Base-by-base conservation (phyloP, 768 basidiomycete species). In the Calocera viscosa region DNA sequence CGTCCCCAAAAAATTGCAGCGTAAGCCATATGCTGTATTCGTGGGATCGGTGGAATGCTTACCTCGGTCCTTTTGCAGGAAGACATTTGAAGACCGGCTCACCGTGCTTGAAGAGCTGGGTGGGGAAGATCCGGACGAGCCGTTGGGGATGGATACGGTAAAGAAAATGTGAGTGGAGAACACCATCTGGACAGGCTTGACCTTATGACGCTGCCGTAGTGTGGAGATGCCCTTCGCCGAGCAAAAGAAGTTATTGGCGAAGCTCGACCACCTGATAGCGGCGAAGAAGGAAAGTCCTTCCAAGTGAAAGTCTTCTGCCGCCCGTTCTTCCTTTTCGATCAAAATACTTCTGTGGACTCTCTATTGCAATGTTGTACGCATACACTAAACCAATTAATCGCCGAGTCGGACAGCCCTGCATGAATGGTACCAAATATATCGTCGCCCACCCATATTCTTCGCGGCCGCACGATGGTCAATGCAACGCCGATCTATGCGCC, bases 281-380 rank as follows among this genome's bases (percentile, higher is more conserved):
- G 53, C 53, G 26, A 60, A 60, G 53, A 60, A 14, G 43, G 26
- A 60, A 60, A 60, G 19, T 28, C 8, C 53, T 60, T 60, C 53
- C 26, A 10, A 14, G 26, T 60, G 30, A 60, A 19, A 32, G 14
- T 2, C 7, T 47, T 47, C 43, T 47, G 24, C 43, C 43, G 43
- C 24, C 8, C 19, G 7, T 7, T 19, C 43, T 47, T 47, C 43
- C 43, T 8, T 47, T 47, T 19, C 24, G 43, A 19, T 47, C 43
- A 24, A 8, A 24, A 19, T 47, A 47, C 16, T 47, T 47, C 7
- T 47, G 8, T 19, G 5, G 16, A 47, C 24, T 3, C 43, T 19
- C 43, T 47, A 47, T 24, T 47, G 43, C 43, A 47, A 19, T 47
- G 35, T 38, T 38, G 35, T 38, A 38, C 35, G 35, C 5, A 38